Evolutionary conservation across 371 early-diverging fungal genomes (phyloP).

Genomic region (Haplosporangium sp.): DNA sequence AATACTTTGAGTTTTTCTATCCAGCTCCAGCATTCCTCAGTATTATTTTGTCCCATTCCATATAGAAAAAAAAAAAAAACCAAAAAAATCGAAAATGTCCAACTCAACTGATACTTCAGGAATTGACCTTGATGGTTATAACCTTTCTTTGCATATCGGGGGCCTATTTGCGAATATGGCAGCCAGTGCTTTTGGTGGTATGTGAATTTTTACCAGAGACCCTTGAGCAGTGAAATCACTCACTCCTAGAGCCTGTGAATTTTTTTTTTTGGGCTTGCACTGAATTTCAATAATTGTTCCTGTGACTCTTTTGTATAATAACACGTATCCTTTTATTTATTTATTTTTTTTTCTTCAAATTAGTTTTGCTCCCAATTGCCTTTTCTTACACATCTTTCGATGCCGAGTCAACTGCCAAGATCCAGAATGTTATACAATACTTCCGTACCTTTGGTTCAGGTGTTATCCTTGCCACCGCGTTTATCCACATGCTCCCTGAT

Average conservation of each 20-base stretch:
- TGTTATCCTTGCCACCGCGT: slow-evolving; percentile 83
- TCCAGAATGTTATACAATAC: slow-evolving; percentile 31
- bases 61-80: too few species aligned
- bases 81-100: too few species aligned
- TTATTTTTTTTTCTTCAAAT: neutral
- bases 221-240: too few species aligned
- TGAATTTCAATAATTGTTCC: neutral
- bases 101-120: slow-evolving; percentile 5
- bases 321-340: neutral
- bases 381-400: slow-evolving; percentile 28
- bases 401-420: slow-evolving; percentile 12
- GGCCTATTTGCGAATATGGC: slow-evolving; percentile 69
- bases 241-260: too few species aligned
- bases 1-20: too few species aligned
- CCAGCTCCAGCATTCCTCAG: too few species aligned
- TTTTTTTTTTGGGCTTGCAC: neutral
- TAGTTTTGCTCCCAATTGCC: slow-evolving; percentile 40
- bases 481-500: slow-evolving; percentile 75
- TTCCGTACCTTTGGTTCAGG: slow-evolving; percentile 80
- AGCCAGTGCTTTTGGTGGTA: slow-evolving; percentile 59
- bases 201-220: slow-evolving; percentile 10
- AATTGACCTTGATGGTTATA: slow-evolving; percentile 44
- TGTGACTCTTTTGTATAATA: neutral
- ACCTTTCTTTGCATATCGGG: slow-evolving; percentile 66
- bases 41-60: too few species aligned